A percentile compares a stretch with the other conserved stretches of the same genome.
phyloP scores from a whole-genome alignment of 202 grass and related monocot species.

The Schoenoplectus triqueter region DNA sequence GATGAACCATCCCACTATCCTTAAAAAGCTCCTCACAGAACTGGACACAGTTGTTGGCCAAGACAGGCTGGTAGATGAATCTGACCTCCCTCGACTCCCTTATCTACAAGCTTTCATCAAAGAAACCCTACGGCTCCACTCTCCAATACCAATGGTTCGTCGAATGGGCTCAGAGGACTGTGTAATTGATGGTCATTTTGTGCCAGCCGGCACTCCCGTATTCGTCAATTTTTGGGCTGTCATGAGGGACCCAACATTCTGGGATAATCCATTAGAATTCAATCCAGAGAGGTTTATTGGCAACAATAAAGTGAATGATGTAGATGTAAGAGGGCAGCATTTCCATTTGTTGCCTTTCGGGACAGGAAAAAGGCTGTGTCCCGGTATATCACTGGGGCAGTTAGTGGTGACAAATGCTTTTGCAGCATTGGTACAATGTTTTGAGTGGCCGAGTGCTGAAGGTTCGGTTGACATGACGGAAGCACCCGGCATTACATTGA shows the following conservation, averaged over 20 bases:
- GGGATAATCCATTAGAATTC: conserved; percentile 62
- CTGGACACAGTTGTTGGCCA: conserved; percentile 60
- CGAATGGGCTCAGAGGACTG: conserved; percentile 40
- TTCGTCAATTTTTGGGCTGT: conserved; percentile 84
- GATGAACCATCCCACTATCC: conserved; percentile 63
- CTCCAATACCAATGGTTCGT: conserved; percentile 51
- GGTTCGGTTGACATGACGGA: conserved; percentile 68
- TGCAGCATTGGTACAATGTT: conserved; percentile 73
- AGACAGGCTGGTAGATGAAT: conserved; percentile 52
- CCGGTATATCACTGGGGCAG: conserved; percentile 57
- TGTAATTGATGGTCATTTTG: conserved; percentile 48
- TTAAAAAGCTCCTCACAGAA: conserved; percentile 50
- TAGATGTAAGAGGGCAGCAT: conserved; percentile 62
- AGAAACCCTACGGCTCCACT: conserved; percentile 77
- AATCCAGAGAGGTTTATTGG: conserved; percentile 59
- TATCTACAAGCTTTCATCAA: conserved; percentile 76
- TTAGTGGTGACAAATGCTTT: conserved; percentile 55
- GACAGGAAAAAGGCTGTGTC: conserved; percentile 59
- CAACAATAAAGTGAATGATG: neutral
- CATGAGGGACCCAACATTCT: conserved; percentile 54
- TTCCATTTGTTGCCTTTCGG: conserved; percentile 80
- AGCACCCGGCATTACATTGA: conserved; percentile 52
- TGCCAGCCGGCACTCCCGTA: conserved; percentile 53
- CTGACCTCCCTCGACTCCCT: conserved; percentile 63
- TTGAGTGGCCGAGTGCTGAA: conserved; percentile 56